Conservation (phyloP, 768 basidiomycete genomes). For the Boletales sp. region DNA sequence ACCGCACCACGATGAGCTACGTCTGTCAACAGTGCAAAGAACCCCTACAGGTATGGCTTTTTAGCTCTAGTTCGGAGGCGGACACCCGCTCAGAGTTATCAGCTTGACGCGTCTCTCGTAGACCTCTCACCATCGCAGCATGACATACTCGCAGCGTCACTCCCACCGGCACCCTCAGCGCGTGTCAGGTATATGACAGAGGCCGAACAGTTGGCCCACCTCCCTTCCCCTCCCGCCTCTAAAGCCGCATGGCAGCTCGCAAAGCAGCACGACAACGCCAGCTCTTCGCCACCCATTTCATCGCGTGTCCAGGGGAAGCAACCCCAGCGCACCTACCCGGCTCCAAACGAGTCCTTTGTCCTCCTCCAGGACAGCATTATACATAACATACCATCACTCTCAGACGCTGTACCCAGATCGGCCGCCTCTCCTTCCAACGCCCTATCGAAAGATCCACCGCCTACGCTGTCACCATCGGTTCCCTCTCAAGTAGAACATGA, state of each 20-base stretch:
- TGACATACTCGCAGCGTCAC: conserved; percentile 73
- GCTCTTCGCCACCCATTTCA: conserved; percentile 40
- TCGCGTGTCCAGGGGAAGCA: conserved; percentile 60
- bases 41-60: conserved; percentile 65
- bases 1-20: conserved; percentile 35
- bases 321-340: conserved; percentile 46
- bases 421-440: conserved; percentile 33
- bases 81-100: conserved; percentile 10
- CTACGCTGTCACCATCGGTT: conserved; percentile 22
- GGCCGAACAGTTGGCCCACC: conserved; percentile 43
- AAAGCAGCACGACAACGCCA: conserved; percentile 36
- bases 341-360: conserved; percentile 88
- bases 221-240: conserved; percentile 46
- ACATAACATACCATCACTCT: conserved; percentile 59
- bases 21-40: conserved; percentile 92
- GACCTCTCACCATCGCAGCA: conserved; percentile 85
- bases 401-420: conserved; percentile 44
- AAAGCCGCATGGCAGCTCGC: conserved; percentile 66
- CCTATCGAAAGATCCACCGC: conserved; percentile 22
- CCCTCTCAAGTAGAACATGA: conserved; percentile 45
- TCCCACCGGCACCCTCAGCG: conserved; percentile 53
- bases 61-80: background rate
- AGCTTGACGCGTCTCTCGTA: conserved; percentile 90
- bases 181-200: conserved; percentile 37
- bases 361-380: conserved; percentile 83